Evolutionary conservation across 148 eudicot genomes (phyloP).

Genomic region (Rhododendron williamsianum): DNA sequence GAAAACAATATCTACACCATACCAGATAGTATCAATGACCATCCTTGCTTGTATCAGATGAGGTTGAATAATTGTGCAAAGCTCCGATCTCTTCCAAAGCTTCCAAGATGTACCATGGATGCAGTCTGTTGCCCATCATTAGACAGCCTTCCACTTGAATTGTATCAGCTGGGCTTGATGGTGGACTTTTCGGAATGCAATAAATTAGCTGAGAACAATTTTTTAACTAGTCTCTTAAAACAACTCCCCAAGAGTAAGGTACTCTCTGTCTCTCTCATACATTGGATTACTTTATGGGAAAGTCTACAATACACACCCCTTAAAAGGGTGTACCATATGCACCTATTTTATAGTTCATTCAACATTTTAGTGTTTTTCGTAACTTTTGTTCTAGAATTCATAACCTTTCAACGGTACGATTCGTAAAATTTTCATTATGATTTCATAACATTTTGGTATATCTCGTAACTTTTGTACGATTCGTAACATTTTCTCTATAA

Average conservation of each 20-base stretch:
- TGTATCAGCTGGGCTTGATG: background rate
- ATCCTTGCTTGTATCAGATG: background rate
- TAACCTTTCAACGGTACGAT: too few species aligned
- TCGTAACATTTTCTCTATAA: too few species aligned
- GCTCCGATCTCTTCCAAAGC: background rate
- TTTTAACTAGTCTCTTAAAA: background rate
- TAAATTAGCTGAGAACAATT: background rate
- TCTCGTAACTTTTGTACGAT: too few species aligned
- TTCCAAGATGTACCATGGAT: background rate
- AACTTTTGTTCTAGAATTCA: too few species aligned
- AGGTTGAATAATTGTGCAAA: background rate
- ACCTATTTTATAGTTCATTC: too few species aligned
- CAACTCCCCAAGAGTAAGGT: background rate
- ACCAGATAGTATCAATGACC: background rate
- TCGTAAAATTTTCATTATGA: too few species aligned
- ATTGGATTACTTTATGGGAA: background rate
- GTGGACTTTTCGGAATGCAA: background rate
- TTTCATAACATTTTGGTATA: too few species aligned
- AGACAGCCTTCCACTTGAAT: background rate
- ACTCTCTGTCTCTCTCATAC: background rate
- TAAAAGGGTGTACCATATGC: too few species aligned
- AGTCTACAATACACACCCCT: too few species aligned
- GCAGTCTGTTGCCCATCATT: background rate
- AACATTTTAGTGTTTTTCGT: too few species aligned
- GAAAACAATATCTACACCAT: background rate